These are phyloP conservation scores for Azolla pinnata DNA, from an alignment of 75 land plant species.

Conservation along the genomic window DNA sequence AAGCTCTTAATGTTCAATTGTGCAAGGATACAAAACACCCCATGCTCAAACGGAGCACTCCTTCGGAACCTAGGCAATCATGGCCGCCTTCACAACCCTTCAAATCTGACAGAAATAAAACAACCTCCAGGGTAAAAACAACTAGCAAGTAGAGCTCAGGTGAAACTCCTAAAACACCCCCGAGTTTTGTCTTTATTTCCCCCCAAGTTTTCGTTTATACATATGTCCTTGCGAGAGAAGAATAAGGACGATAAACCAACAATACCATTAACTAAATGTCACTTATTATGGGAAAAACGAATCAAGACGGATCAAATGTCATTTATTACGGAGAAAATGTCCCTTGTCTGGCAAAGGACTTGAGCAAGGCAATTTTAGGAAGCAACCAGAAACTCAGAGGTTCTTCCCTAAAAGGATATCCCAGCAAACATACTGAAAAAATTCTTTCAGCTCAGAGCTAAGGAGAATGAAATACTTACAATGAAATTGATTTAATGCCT, in stretches of 20 bases:
- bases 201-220: neutral
- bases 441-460: no score
- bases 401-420: neutral
- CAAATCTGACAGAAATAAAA: slow-evolving; percentile 60
- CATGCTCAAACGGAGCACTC: slow-evolving; percentile 81
- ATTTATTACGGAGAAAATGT: neutral
- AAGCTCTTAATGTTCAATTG: no score
- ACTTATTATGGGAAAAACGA: neutral
- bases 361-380: neutral
- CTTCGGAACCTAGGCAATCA: slow-evolving; percentile 63
- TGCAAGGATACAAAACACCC: slow-evolving; percentile 82
- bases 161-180: no score
- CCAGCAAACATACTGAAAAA: neutral
- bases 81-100: slow-evolving; percentile 50
- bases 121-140: no score
- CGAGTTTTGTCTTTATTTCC: no score
- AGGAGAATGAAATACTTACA: neutral
- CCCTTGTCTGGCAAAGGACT: no score
- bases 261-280: no score
- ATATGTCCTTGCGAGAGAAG: neutral
- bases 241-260: no score
- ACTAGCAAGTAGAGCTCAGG: no score
- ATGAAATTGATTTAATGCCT: slow-evolving; percentile 19
- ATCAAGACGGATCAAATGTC: neutral
- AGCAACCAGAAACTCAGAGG: neutral